Evolutionary conservation across 2,329 filamentous ascomycete species (phyloP).

Genomic region (Botrytis galanthina): DNA sequence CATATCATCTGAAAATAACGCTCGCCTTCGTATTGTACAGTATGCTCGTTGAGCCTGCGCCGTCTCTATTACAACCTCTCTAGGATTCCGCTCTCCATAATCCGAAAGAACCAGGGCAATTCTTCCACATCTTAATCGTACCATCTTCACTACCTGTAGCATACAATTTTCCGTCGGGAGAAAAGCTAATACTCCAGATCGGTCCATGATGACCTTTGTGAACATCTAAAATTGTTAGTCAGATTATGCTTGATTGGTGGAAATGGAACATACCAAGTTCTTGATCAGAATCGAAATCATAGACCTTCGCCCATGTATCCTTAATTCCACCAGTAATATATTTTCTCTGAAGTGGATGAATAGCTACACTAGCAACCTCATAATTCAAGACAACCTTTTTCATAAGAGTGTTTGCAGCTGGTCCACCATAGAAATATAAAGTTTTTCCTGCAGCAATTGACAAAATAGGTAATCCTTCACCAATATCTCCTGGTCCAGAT

Average conservation of each 20-base stretch:
- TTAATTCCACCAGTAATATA: constrained; percentile 88
- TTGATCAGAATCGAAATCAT: constrained; percentile 78
- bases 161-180: constrained; percentile 92
- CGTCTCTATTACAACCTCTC: not conserved
- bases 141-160: constrained; percentile 96
- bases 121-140: constrained; percentile 90
- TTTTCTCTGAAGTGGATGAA: constrained; percentile 77
- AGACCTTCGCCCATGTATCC: constrained; percentile 96
- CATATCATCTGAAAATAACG: not conserved
- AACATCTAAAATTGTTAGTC: constrained; percentile 58
- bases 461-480: constrained; percentile 68
- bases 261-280: constrained; percentile 62
- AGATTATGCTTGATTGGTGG: not conserved
- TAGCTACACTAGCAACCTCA: constrained; percentile 84
- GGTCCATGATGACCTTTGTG: constrained; percentile 97
- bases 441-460: constrained; percentile 93
- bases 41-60: constrained; percentile 2
- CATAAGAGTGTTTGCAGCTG: constrained; percentile 65
- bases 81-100: constrained; percentile 47
- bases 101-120: constrained; percentile 63
- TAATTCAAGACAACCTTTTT: constrained; percentile 80
- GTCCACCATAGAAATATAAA: constrained; percentile 86
- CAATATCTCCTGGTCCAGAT: constrained; percentile 60
- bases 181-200: constrained; percentile 94
- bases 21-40: not conserved